Percentiles rank a stretch among this genome's conserved stretches.
phyloP scores from a whole-genome alignment of 139 green algal species.

The Trebouxia sp. region DNA sequence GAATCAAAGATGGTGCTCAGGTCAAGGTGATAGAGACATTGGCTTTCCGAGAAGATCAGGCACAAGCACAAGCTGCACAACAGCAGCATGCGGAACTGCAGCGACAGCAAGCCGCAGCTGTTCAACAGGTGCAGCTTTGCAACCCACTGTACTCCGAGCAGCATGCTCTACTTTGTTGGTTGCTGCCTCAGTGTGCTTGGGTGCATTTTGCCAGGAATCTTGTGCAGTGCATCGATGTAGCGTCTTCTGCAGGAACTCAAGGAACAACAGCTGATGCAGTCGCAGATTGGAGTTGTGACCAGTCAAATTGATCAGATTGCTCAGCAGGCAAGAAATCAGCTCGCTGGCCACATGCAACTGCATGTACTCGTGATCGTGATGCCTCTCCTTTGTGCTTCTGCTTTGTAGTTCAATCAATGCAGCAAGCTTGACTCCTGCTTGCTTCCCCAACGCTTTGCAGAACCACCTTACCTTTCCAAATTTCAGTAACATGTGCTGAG shows the following conservation, averaged over 20 bases:
- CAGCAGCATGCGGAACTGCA: slow-evolving; percentile 9
- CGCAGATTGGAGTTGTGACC: not conserved
- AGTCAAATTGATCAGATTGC: not conserved
- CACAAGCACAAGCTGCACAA: slow-evolving; percentile 3
- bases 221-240: not conserved
- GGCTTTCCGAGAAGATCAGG: slow-evolving; percentile 20
- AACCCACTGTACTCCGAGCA: not conserved
- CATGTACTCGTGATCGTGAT: too few species aligned
- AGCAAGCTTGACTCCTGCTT: too few species aligned
- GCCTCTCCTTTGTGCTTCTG: not conserved
- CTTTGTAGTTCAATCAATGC: not conserved
- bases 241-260: not conserved
- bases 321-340: not conserved
- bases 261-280: not conserved
- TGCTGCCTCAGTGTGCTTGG: not conserved
- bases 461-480: too few species aligned
- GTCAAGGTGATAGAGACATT: slow-evolving; percentile 23
- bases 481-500: not conserved
- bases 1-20: slow-evolving; percentile 31
- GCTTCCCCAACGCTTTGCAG: too few species aligned
- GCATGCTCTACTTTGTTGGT: not conserved
- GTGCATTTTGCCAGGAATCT: not conserved
- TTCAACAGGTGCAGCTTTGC: slow-evolving; percentile 10
- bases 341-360: not conserved
- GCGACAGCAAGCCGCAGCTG: not conserved